These are phyloP conservation scores for Aspergillus sp. DNA, from an alignment of 2,329 filamentous ascomycete species.

Conservation along the genomic window DNA sequence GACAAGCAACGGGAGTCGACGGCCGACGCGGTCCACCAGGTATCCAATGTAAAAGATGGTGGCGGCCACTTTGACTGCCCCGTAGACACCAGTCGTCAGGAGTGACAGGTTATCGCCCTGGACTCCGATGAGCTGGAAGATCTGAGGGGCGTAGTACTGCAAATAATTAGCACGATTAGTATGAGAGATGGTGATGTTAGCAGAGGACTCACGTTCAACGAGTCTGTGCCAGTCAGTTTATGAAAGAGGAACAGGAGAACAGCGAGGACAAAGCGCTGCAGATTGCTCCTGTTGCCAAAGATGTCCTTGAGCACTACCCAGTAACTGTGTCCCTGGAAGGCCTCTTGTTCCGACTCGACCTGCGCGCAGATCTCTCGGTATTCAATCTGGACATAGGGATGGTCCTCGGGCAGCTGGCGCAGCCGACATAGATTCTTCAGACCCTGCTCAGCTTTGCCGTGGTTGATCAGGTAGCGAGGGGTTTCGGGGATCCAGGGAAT, in stretches of 20 bases:
- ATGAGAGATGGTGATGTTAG: too few relatives aligned
- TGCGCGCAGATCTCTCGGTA: slow-evolving; percentile 44
- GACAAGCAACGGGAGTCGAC: slow-evolving; percentile 1
- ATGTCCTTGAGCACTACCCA: slow-evolving; percentile 32
- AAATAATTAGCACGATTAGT: not conserved
- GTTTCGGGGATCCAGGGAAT: slow-evolving; percentile 13
- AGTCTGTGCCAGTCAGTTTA: slow-evolving; percentile 12
- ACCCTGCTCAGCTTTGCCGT: slow-evolving; percentile 6
- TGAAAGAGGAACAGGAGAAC: slow-evolving; percentile 13
- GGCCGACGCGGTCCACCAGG: slow-evolving; percentile 8
- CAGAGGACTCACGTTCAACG: not conserved
- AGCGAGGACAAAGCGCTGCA: slow-evolving; percentile 10
- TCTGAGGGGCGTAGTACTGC: slow-evolving; percentile 12
- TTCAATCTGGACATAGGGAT: slow-evolving; percentile 46
- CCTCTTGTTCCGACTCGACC: slow-evolving; percentile 37
- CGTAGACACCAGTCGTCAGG: slow-evolving; percentile 10
- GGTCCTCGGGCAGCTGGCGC: slow-evolving; percentile 15
- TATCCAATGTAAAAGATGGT: slow-evolving; percentile 11
- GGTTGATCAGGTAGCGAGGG: slow-evolving; percentile 11
- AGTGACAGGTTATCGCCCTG: slow-evolving; percentile 1
- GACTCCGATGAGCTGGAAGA: slow-evolving; percentile 11
- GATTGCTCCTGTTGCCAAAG: slow-evolving; percentile 5
- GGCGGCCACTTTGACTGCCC: slow-evolving; percentile 10
- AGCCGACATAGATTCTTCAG: slow-evolving; percentile 10
- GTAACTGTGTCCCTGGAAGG: slow-evolving; percentile 35